These are phyloP conservation scores for Venturiaceae sp. DNA, from an alignment of 2,329 filamentous ascomycete species.

Conservation along the genomic window DNA sequence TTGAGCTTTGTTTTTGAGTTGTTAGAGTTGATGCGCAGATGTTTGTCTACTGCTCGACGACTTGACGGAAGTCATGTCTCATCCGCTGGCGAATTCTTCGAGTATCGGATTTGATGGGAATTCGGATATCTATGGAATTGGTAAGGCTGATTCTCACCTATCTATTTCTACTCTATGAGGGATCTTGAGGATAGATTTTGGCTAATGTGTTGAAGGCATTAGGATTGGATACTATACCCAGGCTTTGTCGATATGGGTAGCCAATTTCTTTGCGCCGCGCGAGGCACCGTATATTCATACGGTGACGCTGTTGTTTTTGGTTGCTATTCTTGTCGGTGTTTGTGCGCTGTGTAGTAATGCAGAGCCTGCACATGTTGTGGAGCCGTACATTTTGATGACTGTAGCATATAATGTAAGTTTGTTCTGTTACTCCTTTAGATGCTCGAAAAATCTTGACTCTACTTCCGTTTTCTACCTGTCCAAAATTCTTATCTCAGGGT, in stretches of 20 bases:
- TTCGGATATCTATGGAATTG: slow-evolving; percentile 10
- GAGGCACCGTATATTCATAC: slow-evolving; percentile 10
- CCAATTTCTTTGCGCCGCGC: slow-evolving; percentile 8
- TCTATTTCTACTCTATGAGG: not conserved
- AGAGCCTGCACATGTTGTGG: slow-evolving; percentile 7
- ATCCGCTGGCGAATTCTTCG: not conserved
- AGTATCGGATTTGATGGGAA: slow-evolving; percentile 7
- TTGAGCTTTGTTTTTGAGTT: not conserved
- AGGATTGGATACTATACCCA: slow-evolving; percentile 11
- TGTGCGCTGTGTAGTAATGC: slow-evolving; percentile 1
- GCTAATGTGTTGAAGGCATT: too few species aligned
- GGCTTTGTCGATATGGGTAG: slow-evolving; percentile 10
- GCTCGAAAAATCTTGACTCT: not conserved
- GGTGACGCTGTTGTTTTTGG: slow-evolving; percentile 10
- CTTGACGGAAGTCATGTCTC: not conserved
- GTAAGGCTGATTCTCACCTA: not conserved
- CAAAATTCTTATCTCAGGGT: too few species aligned
- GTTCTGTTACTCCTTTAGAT: not conserved
- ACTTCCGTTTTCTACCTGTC: too few species aligned
- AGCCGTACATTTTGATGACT: slow-evolving; percentile 9
- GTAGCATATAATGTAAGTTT: slow-evolving; percentile 5
- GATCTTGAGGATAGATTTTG: not conserved
- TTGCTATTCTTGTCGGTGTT: slow-evolving; percentile 9
- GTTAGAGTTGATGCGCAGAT: not conserved
- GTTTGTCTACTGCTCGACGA: too few species aligned